phyloP scores from a whole-genome alignment of 345 rosid genomes.

The Isatis tinctoria region DNA sequence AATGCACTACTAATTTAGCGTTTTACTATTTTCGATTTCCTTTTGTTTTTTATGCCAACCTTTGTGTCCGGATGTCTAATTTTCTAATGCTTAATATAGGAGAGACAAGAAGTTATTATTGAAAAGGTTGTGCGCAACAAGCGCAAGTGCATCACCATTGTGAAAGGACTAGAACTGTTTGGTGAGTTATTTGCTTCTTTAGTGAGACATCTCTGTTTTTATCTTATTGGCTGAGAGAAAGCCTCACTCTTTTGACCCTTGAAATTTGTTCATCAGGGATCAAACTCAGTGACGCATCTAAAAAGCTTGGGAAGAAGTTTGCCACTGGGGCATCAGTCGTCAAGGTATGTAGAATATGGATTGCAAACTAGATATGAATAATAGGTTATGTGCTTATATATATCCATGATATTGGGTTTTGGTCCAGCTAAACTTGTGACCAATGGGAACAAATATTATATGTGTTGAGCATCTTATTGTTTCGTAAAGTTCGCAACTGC shows the following conservation, averaged over 20 bases:
- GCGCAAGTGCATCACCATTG: conserved; percentile 88
- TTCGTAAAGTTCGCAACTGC: background rate
- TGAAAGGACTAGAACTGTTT: conserved; percentile 90
- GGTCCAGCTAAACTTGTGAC: background rate
- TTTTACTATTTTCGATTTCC: background rate
- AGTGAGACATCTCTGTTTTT: background rate
- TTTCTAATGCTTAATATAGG: conserved; percentile 36
- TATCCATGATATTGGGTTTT: background rate
- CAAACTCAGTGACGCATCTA: conserved; percentile 90
- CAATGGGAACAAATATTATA: background rate
- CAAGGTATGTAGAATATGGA: conserved; percentile 50
- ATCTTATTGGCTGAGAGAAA: background rate
- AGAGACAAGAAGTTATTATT: conserved; percentile 80
- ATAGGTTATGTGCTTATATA: background rate
- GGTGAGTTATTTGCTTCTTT: conserved; percentile 47
- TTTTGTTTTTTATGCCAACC: background rate
- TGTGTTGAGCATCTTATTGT: background rate
- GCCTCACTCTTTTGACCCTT: conserved; percentile 9
- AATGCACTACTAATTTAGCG: background rate
- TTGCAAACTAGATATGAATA: background rate
- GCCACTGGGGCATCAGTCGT: conserved; percentile 98
- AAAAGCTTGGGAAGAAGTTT: conserved; percentile 94
- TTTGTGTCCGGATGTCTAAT: background rate
- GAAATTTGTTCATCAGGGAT: conserved; percentile 48
- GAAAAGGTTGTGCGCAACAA: conserved; percentile 90